phyloP scores from a whole-genome alignment of 2,329 filamentous ascomycete genomes.

The Ceratocystis alfenasii region DNA sequence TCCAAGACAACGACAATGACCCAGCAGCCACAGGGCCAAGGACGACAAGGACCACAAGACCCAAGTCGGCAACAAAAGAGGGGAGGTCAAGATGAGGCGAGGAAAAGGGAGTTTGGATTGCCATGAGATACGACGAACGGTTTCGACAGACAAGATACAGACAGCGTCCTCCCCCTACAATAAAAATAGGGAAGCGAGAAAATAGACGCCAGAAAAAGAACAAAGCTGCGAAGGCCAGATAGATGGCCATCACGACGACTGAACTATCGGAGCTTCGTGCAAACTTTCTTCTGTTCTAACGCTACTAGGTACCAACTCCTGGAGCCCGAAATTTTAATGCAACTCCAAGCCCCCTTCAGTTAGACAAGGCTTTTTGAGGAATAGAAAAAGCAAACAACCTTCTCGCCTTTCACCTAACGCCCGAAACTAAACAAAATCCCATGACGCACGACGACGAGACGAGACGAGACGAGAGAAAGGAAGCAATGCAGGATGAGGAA shows the following conservation, averaged over 20 bases:
- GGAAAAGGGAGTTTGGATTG: too few relatives aligned
- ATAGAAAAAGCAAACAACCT: background rate
- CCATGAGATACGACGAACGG: too few relatives aligned
- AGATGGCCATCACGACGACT: background rate
- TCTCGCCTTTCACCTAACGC: background rate
- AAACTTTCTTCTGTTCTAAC: background rate
- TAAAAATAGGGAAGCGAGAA: background rate
- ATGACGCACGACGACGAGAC: background rate
- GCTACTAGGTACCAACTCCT: background rate
- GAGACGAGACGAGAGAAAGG: background rate
- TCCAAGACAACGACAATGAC: background rate
- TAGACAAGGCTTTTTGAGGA: background rate
- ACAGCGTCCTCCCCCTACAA: background rate
- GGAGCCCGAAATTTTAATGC: background rate
- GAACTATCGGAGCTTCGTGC: background rate
- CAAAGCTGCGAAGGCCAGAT: background rate
- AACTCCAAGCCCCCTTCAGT: background rate
- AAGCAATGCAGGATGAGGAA: background rate
- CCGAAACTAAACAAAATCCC: conserved; percentile 3
- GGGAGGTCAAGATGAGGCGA: too few relatives aligned
- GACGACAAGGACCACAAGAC: background rate
- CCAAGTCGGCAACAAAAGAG: background rate
- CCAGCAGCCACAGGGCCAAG: background rate
- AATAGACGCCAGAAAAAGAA: background rate
- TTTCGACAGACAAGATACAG: too few relatives aligned